phyloP scores from a whole-genome alignment of 2,329 filamentous ascomycete genomes.

The Lecanicillium sp. region DNA sequence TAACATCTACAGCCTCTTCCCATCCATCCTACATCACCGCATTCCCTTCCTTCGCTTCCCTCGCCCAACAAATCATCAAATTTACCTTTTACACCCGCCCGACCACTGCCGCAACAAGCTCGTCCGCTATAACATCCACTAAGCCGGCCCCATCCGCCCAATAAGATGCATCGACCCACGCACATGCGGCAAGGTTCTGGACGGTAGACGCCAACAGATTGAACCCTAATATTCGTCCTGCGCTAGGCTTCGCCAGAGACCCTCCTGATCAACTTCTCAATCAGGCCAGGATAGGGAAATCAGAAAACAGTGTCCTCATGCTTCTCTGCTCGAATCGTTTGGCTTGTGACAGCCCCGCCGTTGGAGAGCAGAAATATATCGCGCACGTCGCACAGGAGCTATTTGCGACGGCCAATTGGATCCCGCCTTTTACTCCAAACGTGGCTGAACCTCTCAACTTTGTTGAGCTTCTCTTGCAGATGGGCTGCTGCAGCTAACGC shows the following conservation, averaged over 20 bases:
- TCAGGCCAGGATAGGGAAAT: background rate
- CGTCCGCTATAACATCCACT: constrained; percentile 2
- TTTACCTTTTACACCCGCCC: background rate
- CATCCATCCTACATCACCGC: background rate
- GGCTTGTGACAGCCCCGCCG: constrained; percentile 10
- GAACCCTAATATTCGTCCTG: background rate
- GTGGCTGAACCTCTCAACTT: background rate
- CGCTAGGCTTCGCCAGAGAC: background rate
- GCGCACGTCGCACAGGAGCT: background rate
- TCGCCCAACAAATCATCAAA: background rate
- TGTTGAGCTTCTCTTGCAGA: constrained; percentile 4
- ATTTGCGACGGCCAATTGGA: constrained; percentile 3
- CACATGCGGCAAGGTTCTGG: constrained; percentile 13
- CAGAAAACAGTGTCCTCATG: background rate
- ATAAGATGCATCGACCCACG: constrained; percentile 14
- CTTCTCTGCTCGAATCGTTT: background rate
- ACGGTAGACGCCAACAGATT: constrained; percentile 1
- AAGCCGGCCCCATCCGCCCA: constrained; percentile 11
- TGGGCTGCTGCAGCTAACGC: background rate
- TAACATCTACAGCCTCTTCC: background rate
- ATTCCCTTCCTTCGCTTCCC: background rate
- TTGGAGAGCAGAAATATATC: constrained; percentile 4
- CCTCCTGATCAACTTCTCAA: background rate
- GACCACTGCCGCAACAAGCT: background rate
- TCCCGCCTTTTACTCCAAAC: background rate